phyloP scores from a whole-genome alignment of 2,329 filamentous ascomycete genomes.

The Arthroderma uncinatum region DNA sequence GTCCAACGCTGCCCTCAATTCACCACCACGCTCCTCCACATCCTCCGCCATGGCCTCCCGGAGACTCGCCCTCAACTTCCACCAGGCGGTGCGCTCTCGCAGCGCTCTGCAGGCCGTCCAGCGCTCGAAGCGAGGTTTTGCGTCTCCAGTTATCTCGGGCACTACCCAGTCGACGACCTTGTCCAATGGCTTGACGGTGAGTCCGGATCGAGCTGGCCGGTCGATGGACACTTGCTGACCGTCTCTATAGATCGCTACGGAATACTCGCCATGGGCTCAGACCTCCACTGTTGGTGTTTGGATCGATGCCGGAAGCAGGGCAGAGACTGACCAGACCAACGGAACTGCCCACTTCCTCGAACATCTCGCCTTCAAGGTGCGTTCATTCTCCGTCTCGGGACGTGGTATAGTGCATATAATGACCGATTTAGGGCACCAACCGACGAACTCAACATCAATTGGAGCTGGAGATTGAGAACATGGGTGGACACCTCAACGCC shows the following conservation, averaged over 20 bases:
- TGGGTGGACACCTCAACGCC: conserved; percentile 97
- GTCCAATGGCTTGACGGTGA: conserved; percentile 90
- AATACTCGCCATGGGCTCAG: conserved; percentile 96
- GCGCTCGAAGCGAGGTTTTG: conserved; percentile 74
- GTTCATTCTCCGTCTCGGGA: not conserved
- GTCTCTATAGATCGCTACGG: conserved; percentile 70
- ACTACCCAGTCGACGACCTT: conserved; percentile 94
- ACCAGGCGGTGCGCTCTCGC: conserved; percentile 79
- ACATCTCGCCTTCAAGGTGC: conserved; percentile 98
- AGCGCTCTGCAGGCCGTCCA: conserved; percentile 68
- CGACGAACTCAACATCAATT: conserved; percentile 94
- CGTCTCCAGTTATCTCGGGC: conserved; percentile 58
- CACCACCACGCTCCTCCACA: conserved; percentile 35
- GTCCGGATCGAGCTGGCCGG: conserved; percentile 15
- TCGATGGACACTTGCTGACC: conserved; percentile 22
- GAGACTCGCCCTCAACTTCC: conserved; percentile 90
- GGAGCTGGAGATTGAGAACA: conserved; percentile 99
- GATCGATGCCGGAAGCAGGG: conserved; percentile 97
- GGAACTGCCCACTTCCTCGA: conserved; percentile 99
- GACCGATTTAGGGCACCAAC: conserved; percentile 58
- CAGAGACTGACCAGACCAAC: conserved; percentile 97
- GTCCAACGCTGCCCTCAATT: conserved; percentile 35
- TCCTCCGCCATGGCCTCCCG: conserved; percentile 71
- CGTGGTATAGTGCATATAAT: conserved; percentile 6
- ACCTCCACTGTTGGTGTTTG: conserved; percentile 97